Base-by-base conservation (phyloP, 345 rosid species). In the Crucihimalaya himalaica region DNA sequence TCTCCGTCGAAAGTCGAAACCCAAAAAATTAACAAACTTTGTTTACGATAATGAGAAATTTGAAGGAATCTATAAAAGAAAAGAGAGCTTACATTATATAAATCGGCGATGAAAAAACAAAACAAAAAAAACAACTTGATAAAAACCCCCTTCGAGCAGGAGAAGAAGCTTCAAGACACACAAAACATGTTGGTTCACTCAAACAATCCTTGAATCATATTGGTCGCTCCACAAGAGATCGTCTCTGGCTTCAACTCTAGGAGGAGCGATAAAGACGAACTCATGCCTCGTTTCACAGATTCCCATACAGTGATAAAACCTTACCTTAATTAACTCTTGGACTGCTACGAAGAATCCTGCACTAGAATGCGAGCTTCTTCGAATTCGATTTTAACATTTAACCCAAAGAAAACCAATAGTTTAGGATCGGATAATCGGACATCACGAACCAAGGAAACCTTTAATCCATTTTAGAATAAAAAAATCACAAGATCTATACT, bases 41-140 rank as follows among this genome's bases (percentile, higher is more conserved):
- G 12, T 4, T 27, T 3, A 4, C 10, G 20, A 45, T 6, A 2
- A 45, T 45, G 50, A 16, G 8, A 42, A 43, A 43, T 43, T 43
- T 2, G 18, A 43, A 43, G 19, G 47, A 43, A 15, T 8, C 18
- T 8, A 15, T 15, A 1, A 46, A 46, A n/a, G n/a, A 6, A 12
- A 47, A 19, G 31, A 45, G 32, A 46, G 35, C 70, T 69, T 70
- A 76, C 79, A 76, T 76, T 43, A 52, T 31, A 20, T 20, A 64
- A 45, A 21, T 58, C 50, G 20, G 18, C 20, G 67, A 9, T 34
- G 64, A 34, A 1, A 6, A 35, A 46, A 11, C 28, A 1, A 31
- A 46, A 11, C 28, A 1, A 31, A 2, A n/a, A 35, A 58, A 25
- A 35, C 4, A 69, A 43, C n/a, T 14, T 19, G 31, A 12, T 37